These are phyloP conservation scores for Calonectria fujianensis DNA, from an alignment of 2,329 filamentous ascomycete species.

Conservation along the genomic window DNA sequence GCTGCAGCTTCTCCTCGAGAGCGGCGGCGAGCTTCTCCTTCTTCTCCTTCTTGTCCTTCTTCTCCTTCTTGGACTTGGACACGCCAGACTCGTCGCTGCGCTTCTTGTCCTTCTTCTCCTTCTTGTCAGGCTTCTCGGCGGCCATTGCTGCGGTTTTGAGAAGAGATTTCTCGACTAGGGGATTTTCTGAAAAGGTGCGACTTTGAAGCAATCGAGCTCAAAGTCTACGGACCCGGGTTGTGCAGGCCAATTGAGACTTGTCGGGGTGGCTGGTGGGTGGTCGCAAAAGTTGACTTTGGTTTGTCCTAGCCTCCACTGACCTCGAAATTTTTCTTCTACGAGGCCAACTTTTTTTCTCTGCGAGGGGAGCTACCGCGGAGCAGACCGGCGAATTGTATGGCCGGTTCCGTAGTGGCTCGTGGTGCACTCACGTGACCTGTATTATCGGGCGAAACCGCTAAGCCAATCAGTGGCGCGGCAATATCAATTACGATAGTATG, in stretches of 20 bases:
- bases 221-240: conserved; percentile 33
- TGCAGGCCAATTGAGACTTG: conserved; percentile 50
- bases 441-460: not conserved
- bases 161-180: conserved; percentile 36
- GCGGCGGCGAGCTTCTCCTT: conserved; percentile 82
- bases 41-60: conserved; percentile 82
- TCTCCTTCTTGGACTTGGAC: conserved; percentile 74
- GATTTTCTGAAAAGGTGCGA: conserved; percentile 25
- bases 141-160: conserved; percentile 62
- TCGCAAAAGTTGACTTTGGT: conserved; percentile 51
- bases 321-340: conserved; percentile 57
- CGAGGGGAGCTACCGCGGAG: conserved; percentile 52
- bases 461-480: conserved; percentile 50
- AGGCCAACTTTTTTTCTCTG: conserved; percentile 58
- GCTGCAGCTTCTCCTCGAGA: conserved; percentile 79
- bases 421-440: conserved; percentile 38
- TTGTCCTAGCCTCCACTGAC: conserved; percentile 54
- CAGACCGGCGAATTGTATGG: conserved; percentile 56
- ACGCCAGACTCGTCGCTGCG: conserved; percentile 73
- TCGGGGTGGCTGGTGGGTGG: conserved; percentile 43
- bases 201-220: conserved; percentile 39
- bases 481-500: conserved; percentile 51
- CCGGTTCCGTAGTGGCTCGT: conserved; percentile 54
- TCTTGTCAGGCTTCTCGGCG: conserved; percentile 69
- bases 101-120: conserved; percentile 77